These are phyloP conservation scores for Metschnikowia similis DNA, from an alignment of 805 yeast genomes.

Conservation along the genomic window DNA sequence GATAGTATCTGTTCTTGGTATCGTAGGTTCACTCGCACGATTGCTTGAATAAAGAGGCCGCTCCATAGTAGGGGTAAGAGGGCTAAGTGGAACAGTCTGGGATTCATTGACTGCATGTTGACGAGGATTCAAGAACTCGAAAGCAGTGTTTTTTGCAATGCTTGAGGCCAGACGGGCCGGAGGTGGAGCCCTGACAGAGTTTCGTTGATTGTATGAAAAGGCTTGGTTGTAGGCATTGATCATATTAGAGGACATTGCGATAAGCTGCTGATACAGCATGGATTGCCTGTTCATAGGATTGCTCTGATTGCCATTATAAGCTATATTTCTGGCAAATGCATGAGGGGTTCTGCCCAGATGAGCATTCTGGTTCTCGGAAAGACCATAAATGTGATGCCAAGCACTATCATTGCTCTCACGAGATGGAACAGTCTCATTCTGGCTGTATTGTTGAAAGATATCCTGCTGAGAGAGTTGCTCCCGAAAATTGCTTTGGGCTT, in stretches of 20 bases:
- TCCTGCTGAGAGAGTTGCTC: not conserved
- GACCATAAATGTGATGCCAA: not conserved
- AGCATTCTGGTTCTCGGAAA: not conserved
- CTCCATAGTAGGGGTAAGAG: not conserved
- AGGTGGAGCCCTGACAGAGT: not conserved
- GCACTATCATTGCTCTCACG: not conserved
- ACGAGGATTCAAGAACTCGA: constrained; percentile 6
- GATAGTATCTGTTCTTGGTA: not conserved
- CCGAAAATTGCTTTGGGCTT: not conserved
- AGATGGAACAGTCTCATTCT: not conserved
- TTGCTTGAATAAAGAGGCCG: not conserved
- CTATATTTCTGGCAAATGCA: not conserved
- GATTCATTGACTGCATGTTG: not conserved
- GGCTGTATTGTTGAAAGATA: not conserved
- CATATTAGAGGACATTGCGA: constrained; percentile 3
- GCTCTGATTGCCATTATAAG: not conserved
- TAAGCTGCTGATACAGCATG: constrained; percentile 2
- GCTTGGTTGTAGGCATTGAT: constrained; percentile 8
- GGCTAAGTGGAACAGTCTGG: not conserved
- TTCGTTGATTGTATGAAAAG: constrained; percentile 3
- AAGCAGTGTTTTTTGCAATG: constrained; percentile 17
- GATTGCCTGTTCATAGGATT: not conserved
- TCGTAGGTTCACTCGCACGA: not conserved
- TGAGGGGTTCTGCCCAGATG: not conserved
- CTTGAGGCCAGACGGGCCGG: constrained; percentile 11